Percentiles rank a stretch among this genome's conserved stretches.
Conservation (phyloP, 495 filamentous ascomycete species). For the Barbatosphaeria neglecta region DNA sequence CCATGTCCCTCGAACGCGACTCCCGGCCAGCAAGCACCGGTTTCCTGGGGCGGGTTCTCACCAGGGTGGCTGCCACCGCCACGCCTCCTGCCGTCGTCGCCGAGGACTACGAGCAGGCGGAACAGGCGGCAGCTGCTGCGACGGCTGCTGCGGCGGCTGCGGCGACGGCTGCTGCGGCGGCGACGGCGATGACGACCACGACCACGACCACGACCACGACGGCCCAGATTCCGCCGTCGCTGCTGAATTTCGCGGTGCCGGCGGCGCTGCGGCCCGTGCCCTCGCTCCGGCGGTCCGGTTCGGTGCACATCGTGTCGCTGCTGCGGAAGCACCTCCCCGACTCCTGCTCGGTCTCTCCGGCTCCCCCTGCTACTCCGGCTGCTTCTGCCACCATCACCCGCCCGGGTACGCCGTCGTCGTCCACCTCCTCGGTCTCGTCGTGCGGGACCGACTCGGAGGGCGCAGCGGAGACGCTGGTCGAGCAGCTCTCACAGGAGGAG, state of each 20-base stretch:
- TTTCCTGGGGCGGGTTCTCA: no score
- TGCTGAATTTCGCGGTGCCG: not conserved
- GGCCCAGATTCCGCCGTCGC: not conserved
- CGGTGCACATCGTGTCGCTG: not conserved
- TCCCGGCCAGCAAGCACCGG: no score
- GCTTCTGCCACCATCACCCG: not conserved
- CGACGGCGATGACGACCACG: not conserved
- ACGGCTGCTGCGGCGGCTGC: no score
- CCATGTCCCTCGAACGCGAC: no score
- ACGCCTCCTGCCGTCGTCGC: no score
- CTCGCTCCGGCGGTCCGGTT: not conserved
- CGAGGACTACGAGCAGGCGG: no score
- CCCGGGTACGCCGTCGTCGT: not conserved
- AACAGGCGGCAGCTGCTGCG: no score
- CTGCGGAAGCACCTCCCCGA: not conserved
- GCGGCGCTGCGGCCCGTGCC: not conserved
- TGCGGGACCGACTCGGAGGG: not conserved
- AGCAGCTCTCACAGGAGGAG: no score
- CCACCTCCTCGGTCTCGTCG: not conserved
- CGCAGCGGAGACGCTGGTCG: not conserved
- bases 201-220: no score
- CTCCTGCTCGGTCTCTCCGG: no score
- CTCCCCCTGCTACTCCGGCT: no score
- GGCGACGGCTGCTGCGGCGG: not conserved
- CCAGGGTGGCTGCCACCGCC: no score